Evolutionary conservation across 192 early-diverging fungal species (phyloP), one percentile per base, ranked within the genome.

Genomic region (Backusella liffmaniae): DNA sequence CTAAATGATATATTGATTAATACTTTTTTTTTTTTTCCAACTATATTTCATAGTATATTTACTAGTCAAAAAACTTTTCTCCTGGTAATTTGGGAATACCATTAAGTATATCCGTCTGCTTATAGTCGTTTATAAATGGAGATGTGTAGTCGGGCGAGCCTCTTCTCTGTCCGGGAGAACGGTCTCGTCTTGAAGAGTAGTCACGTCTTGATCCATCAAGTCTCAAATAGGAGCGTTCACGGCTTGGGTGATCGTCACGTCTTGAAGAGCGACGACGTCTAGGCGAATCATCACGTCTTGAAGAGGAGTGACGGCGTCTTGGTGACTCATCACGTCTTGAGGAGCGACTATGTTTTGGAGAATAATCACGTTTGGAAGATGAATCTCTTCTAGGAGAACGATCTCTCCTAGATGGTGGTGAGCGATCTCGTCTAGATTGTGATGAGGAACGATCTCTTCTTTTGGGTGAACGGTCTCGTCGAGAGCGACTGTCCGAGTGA

Each of bases 41-140:
- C 32, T 39, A 39, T 39, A 1, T 10, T 39, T 12, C 1, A 39
- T 10, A 39, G 9, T 44, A 32, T 32, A 37, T 35, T 68, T 76
- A 76, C 75, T 76, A 76, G 21, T 76, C 75, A 68, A 76, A 69
- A 51, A 49, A 76, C 12, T 67, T 76, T 16, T 76, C 75, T n/a
- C 72, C 72, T 21, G 72, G 32, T 35, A 49, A 30, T 59, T 51
- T 51, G 21, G 51, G 49, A 36, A 73, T 26, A 9, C 72, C 72
- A 73, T 62, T 30, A 37, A 73, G 16, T 23, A 59, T 56, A 16
- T 73, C 72, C 23, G 56, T 59, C 16, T 62, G 51, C 8, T 42
- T 23, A 35, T 62, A 34, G 36, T 73, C 34, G 5, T 73, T 21
- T 13, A 49, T 23, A n/a, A 39, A 73, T 37, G 29, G 53, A 2